Conservation (phyloP, 2,329 filamentous ascomycete genomes). For the Tolypocladium paradoxum region DNA sequence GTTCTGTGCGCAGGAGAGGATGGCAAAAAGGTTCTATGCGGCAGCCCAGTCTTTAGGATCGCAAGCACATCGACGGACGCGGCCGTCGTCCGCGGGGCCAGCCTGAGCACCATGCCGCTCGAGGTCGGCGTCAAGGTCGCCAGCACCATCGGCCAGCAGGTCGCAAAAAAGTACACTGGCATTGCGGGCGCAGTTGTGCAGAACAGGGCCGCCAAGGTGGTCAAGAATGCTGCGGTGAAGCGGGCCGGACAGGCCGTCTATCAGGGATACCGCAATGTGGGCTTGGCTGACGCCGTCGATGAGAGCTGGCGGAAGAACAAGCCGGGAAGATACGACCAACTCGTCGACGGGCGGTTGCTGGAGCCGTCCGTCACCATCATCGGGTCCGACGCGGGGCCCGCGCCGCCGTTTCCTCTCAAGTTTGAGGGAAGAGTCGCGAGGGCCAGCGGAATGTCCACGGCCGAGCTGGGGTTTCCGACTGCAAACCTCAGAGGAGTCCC, state of each 20-base stretch:
- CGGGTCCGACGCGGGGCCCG: conserved; percentile 39
- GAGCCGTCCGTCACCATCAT: conserved; percentile 26
- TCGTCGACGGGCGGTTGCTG: conserved; percentile 20
- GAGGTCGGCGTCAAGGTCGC: conserved; percentile 52
- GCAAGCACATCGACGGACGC: conserved; percentile 52
- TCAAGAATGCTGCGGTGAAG: conserved; percentile 19
- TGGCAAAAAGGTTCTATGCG: conserved; percentile 46
- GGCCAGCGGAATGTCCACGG: conserved; percentile 29
- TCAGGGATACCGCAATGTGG: conserved; percentile 20
- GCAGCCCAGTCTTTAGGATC: conserved; percentile 58
- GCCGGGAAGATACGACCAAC: conserved; percentile 23
- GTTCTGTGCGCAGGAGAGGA: conserved; percentile 43
- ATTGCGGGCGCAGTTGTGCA: conserved; percentile 28
- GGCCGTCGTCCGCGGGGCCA: conserved; percentile 53
- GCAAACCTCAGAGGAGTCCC: conserved; percentile 42
- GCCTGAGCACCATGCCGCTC: conserved; percentile 51
- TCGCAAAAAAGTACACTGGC: conserved; percentile 32
- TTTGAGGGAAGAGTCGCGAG: conserved; percentile 37
- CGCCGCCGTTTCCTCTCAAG: conserved; percentile 40
- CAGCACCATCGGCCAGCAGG: conserved; percentile 34
- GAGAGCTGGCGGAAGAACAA: conserved; percentile 27
- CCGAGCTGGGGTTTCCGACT: conserved; percentile 37
- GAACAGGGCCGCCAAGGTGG: conserved; percentile 25
- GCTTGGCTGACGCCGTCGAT: conserved; percentile 13
- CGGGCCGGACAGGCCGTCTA: conserved; percentile 30